Conservation (phyloP, 371 early-diverging fungal genomes). For the Mortierella sp. region DNA sequence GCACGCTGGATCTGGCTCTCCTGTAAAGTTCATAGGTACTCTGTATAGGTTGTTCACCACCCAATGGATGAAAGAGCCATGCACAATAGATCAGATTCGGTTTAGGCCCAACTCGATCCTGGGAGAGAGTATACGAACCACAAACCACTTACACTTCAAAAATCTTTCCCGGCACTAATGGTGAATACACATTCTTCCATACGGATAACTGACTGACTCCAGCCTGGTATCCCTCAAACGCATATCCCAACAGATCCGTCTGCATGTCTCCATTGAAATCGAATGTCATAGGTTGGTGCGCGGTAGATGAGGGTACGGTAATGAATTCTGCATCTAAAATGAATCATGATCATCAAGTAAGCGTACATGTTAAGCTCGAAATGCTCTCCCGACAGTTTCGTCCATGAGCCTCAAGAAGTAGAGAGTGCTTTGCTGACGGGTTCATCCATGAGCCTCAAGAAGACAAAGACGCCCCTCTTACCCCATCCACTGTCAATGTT, state of each 20-base stretch:
- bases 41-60: too few species aligned
- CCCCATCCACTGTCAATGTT: constrained; percentile 75
- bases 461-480: constrained; percentile 29
- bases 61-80: too few species aligned
- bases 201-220: constrained; percentile 55
- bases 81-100: too few species aligned
- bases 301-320: constrained; percentile 64
- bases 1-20: constrained; percentile 63
- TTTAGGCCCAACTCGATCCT: too few species aligned
- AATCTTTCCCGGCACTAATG: constrained; percentile 32
- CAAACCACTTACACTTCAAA: constrained; percentile 43
- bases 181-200: constrained; percentile 64
- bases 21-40: constrained; percentile 35
- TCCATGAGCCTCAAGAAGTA: too few species aligned
- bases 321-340: constrained; percentile 56
- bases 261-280: constrained; percentile 85
- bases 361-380: too few species aligned
- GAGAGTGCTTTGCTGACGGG: too few species aligned
- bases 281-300: constrained; percentile 79
- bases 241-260: constrained; percentile 82
- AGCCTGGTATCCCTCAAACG: constrained; percentile 50
- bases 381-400: too few species aligned
- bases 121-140: too few species aligned
- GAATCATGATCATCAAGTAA: background rate
- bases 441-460: too few species aligned